These are phyloP conservation scores for Chlorociboria aeruginascens DNA, from an alignment of 495 filamentous ascomycete species.

Conservation along the genomic window DNA sequence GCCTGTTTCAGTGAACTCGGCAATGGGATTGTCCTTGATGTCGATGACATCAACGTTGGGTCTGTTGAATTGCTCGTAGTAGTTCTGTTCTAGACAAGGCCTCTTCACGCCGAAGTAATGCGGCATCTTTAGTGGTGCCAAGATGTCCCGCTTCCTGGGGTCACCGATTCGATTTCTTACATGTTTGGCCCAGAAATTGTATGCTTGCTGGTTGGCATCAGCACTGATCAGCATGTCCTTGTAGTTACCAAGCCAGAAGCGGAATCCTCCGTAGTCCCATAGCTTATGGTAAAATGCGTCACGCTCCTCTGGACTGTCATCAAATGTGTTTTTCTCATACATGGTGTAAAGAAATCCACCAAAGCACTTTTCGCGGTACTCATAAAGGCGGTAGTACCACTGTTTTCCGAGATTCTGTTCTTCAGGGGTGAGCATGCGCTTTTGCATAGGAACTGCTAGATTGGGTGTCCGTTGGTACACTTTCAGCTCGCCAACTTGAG, in stretches of 20 bases:
- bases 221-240: slow-evolving; percentile 31
- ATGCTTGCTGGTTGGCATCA: slow-evolving; percentile 33
- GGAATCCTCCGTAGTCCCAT: slow-evolving; percentile 37
- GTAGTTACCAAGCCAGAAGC: slow-evolving; percentile 37
- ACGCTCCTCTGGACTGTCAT: slow-evolving; percentile 33
- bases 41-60: slow-evolving; percentile 42
- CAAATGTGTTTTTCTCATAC: slow-evolving; percentile 27
- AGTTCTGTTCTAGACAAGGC: slow-evolving; percentile 39
- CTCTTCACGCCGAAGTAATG: slow-evolving; percentile 45
- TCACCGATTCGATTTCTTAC: slow-evolving; percentile 37
- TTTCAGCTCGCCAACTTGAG: slow-evolving; percentile 25
- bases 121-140: slow-evolving; percentile 40
- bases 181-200: slow-evolving; percentile 47
- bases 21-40: slow-evolving; percentile 33
- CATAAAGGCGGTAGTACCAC: slow-evolving; percentile 32
- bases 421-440: slow-evolving; percentile 25
- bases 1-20: slow-evolving; percentile 31
- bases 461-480: slow-evolving; percentile 44
- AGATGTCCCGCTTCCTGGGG: slow-evolving; percentile 32
- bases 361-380: slow-evolving; percentile 24
- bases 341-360: slow-evolving; percentile 33
- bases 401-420: slow-evolving; percentile 33
- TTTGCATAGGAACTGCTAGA: slow-evolving; percentile 38
- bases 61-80: slow-evolving; percentile 46
- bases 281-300: slow-evolving; percentile 32